Conservation (phyloP, 164 flowering plant species). For the Sextonia rubra region DNA sequence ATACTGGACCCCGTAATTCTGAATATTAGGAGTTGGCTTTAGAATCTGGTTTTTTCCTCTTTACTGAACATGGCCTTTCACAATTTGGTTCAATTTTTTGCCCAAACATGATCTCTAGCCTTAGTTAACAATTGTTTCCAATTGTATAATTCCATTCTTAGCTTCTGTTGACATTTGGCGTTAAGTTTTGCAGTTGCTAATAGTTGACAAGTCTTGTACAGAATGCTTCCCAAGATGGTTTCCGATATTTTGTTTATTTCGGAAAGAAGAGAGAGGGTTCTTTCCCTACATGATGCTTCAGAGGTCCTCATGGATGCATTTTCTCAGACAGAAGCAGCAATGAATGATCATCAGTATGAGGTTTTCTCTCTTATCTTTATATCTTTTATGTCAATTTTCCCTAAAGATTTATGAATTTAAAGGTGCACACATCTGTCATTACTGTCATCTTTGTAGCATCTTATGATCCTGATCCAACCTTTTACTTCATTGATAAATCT, state of each 20-base stretch:
- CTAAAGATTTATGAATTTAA: background rate
- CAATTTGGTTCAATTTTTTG: background rate
- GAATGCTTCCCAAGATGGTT: conserved; percentile 67
- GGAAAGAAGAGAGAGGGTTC: conserved; percentile 54
- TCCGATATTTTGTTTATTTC: conserved; percentile 60
- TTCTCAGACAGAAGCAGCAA: conserved; percentile 63
- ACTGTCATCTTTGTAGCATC: background rate
- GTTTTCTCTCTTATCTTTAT: conserved; percentile 32
- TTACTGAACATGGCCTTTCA: too few species aligned
- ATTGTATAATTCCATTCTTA: background rate
- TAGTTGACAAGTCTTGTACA: conserved; percentile 20
- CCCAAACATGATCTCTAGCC: background rate
- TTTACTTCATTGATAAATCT: too few species aligned
- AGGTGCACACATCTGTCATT: background rate
- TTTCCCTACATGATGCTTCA: conserved; percentile 73
- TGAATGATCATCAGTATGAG: conserved; percentile 81
- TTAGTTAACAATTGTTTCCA: background rate
- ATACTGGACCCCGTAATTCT: too few species aligned
- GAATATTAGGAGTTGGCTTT: too few species aligned
- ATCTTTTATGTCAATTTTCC: background rate
- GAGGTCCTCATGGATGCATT: conserved; percentile 87
- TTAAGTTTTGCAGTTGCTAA: background rate
- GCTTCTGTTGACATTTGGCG: background rate
- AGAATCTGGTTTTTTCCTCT: too few species aligned
- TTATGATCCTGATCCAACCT: too few species aligned